These are phyloP conservation scores for Thecaphora thlaspeos DNA, from an alignment of 1,284 basidiomycete genomes.

Conservation along the genomic window DNA sequence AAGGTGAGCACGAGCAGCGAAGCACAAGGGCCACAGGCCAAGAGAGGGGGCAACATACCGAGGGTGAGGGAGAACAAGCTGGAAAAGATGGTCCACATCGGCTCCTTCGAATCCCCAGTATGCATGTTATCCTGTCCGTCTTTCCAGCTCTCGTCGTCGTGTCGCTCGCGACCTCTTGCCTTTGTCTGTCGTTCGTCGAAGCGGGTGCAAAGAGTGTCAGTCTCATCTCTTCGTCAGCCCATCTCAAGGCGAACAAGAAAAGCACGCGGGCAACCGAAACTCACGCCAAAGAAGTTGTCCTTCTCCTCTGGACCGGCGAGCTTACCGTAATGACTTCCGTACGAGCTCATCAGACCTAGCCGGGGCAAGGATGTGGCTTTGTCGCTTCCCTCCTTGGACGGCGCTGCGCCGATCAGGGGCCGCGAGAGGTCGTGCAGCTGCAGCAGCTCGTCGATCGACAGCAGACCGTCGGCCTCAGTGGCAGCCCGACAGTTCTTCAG, in stretches of 20 bases:
- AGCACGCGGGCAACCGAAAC: neutral
- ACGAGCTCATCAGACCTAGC: conserved; percentile 24
- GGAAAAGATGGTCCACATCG: conserved; percentile 56
- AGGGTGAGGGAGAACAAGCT: conserved; percentile 53
- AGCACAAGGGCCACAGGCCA: neutral
- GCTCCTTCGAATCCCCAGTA: conserved; percentile 39
- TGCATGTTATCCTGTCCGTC: conserved; percentile 38
- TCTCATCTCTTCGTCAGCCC: too few relatives aligned
- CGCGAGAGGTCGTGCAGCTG: conserved; percentile 62
- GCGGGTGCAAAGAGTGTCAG: conserved; percentile 1
- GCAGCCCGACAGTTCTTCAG: conserved; percentile 76
- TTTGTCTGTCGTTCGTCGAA: conserved; percentile 9
- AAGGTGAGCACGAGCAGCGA: neutral
- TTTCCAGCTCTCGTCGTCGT: conserved; percentile 39
- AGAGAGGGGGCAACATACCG: conserved; percentile 3
- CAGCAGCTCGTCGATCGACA: conserved; percentile 67
- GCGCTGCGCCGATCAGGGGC: conserved; percentile 7
- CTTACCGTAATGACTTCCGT: conserved; percentile 62
- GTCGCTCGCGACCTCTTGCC: conserved; percentile 38
- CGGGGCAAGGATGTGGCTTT: conserved; percentile 1
- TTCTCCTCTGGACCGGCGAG: conserved; percentile 16
- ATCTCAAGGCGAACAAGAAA: neutral
- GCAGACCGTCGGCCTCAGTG: conserved; percentile 69
- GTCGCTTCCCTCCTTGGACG: neutral
- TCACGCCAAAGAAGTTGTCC: conserved; percentile 39